Base-by-base conservation (phyloP, 2,329 filamentous ascomycete species). In the Penicillium crustosum region DNA sequence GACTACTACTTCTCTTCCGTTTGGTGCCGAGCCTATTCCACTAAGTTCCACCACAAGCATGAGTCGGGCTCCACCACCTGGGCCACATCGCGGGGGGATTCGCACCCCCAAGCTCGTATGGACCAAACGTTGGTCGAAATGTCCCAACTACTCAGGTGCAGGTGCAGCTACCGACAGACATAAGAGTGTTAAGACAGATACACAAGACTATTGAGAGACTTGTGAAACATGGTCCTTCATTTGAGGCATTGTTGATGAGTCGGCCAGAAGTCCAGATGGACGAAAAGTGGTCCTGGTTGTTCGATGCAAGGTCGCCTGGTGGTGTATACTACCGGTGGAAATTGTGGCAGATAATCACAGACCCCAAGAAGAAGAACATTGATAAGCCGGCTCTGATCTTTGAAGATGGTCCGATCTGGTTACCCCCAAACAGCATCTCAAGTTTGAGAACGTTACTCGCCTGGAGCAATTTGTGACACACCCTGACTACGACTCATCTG, bases 311-410 rank as follows among this genome's bases (percentile, higher is more conserved):
- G 63, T 93, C 87, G 68, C 81, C 83, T 61, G 92, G 86, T 27
- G 93, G 89, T 17, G 84, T 95, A 17, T 99, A 93, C 83, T 97
- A 97, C 74, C 87, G 94, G 43, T 97, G 91, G 89, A 86, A 91
- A 44, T 71, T 97, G 44, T 97, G 93, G 90, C 87, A 94, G 66
- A 82, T 93, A 9, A 80, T 93, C n/a, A 92, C 89, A 1, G 87
- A 87, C 5, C 81, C 82, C 1, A 78, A 82, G 4, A 68, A 59
- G 58, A 68, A 65, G 44, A 67, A 60, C 43, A 63, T 77, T 4
- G 78, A 82, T 62, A 86, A 84, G 54, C 65, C 88, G 1, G 77
- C 74, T 9, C 61, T 73, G 13, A 70, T 95, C 0, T 95, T 95
- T 60, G 90, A 96, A 66, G 86, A 86, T 8, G 86, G 86, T 38